A percentile compares a stretch with the other conserved stretches of the same genome.
phyloP scores from a whole-genome alignment of 2,329 filamentous ascomycete species.

The Calonectria henricotiae region DNA sequence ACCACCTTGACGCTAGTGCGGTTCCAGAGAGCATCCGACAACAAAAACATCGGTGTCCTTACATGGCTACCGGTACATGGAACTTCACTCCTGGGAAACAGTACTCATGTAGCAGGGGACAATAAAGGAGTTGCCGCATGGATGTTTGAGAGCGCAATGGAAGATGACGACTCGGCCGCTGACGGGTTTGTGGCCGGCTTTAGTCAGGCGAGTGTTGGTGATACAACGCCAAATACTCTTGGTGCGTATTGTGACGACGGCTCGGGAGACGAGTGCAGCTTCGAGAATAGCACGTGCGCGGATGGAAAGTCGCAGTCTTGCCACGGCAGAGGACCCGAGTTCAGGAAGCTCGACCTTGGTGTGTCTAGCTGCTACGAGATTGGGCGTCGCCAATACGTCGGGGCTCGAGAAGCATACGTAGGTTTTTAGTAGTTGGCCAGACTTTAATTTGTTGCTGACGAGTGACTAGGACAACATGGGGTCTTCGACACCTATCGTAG shows the following conservation, averaged over 20 bases:
- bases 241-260: conserved; percentile 94
- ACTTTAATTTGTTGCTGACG: not conserved
- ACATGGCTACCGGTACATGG: conserved; percentile 96
- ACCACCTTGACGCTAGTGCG: conserved; percentile 82
- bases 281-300: conserved; percentile 87
- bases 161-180: conserved; percentile 69
- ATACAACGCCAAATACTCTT: conserved; percentile 90
- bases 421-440: conserved; percentile 42
- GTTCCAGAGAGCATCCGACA: conserved; percentile 82
- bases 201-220: conserved; percentile 91
- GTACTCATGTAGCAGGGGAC: conserved; percentile 92
- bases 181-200: conserved; percentile 90
- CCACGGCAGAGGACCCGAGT: conserved; percentile 82
- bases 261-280: conserved; percentile 79
- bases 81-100: conserved; percentile 92
- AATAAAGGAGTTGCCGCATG: conserved; percentile 96
- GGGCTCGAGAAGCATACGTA: conserved; percentile 66
- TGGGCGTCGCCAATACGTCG: conserved; percentile 79
- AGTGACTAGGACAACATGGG: conserved; percentile 69
- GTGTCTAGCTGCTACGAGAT: conserved; percentile 84
- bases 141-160: conserved; percentile 82
- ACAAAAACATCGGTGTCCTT: conserved; percentile 84
- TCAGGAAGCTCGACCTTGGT: conserved; percentile 78
- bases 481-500: conserved; percentile 68
- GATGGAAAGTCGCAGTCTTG: conserved; percentile 80